Evolutionary conservation across 2,329 filamentous ascomycete species (phyloP), one percentile per base, ranked within the genome.

Genomic region (Aureobasidium uvarum): DNA sequence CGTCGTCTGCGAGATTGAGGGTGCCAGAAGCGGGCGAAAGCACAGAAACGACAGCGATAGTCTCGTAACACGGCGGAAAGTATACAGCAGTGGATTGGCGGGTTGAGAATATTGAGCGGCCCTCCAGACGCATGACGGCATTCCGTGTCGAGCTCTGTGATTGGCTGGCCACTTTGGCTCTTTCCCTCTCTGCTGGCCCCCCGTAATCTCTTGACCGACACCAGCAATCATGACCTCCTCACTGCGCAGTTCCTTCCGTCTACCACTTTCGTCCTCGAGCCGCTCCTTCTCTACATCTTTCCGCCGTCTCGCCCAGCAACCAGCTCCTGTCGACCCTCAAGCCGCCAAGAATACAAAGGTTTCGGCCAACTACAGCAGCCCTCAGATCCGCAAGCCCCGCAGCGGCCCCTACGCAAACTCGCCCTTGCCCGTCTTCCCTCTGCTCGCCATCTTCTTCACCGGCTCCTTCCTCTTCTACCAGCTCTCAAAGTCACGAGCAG

Each of bases 391-490:
- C 46, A 69, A 59, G 36, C 65, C 67, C 33, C 62, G 65, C 46
- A 55, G 67, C 62, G 67, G 70, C 58, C 60, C 60, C n/a, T 45
- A 50, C 60, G 65, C 66, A 28, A 62, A 67, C 72, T 51, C 54
- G 18, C 69, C 80, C 74, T 78, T 79, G 71, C 79, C 79, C 62
- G 60, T 80, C 76, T 68, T 77, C 71, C 80, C 81, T 28, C 77
- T 83, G 54, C 68, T 81, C 66, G 73, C 74, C 71, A 82, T 83
- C 72, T 80, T 83, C 73, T 75, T 71, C 64, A 68, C 76, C 39
- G 81, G 81, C 67, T 79, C 76, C 52, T 76, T 76, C 62, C 72
- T 79, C 62, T 83, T 83, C 74, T 79, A 78, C 70, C 75, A 75
- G 68, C 76, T 83, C 55, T 76, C 79, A 45, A 80, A 81, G 67